These are phyloP conservation scores for Hepatocystis sp. DNA, from an alignment of 169 alveolate genomes.

Conservation along the genomic window DNA sequence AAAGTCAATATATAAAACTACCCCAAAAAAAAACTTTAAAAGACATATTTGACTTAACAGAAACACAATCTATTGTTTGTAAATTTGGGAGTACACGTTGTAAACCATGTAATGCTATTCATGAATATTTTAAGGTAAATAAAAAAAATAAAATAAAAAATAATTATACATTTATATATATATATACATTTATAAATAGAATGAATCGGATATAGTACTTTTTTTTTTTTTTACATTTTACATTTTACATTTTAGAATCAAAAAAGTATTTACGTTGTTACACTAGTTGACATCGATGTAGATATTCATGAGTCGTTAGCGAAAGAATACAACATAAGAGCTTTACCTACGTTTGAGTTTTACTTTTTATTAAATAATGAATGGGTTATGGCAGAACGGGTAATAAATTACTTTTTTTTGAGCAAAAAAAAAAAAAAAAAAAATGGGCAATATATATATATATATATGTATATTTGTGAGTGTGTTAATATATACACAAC, in stretches of 20 bases:
- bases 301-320: slow-evolving; percentile 25
- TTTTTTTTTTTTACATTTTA: neutral
- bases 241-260: slow-evolving; percentile 18
- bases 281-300: slow-evolving; percentile 53
- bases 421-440: neutral
- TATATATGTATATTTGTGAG: too few relatives aligned
- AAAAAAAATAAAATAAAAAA: slow-evolving; percentile 14
- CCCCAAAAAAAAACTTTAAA: slow-evolving; percentile 3
- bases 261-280: slow-evolving; percentile 8
- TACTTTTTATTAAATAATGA: slow-evolving; percentile 43
- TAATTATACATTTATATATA: neutral
- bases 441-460: neutral
- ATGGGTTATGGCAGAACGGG: slow-evolving; percentile 41
- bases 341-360: slow-evolving; percentile 48
- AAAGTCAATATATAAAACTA: slow-evolving; percentile 27
- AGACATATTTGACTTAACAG: slow-evolving; percentile 20
- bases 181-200: too few relatives aligned
- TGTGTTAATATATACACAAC: too few relatives aligned
- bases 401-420: slow-evolving; percentile 1
- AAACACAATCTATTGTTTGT: slow-evolving; percentile 23
- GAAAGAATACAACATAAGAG: slow-evolving; percentile 29
- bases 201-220: too few relatives aligned
- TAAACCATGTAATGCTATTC: slow-evolving; percentile 47
- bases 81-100: slow-evolving; percentile 69
- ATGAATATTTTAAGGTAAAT: slow-evolving; percentile 34